A percentile compares a stretch with the other conserved stretches of the same genome.
Evolutionary conservation across 140 eudicot species (phyloP).

Genomic region (Cichorium intybus): DNA sequence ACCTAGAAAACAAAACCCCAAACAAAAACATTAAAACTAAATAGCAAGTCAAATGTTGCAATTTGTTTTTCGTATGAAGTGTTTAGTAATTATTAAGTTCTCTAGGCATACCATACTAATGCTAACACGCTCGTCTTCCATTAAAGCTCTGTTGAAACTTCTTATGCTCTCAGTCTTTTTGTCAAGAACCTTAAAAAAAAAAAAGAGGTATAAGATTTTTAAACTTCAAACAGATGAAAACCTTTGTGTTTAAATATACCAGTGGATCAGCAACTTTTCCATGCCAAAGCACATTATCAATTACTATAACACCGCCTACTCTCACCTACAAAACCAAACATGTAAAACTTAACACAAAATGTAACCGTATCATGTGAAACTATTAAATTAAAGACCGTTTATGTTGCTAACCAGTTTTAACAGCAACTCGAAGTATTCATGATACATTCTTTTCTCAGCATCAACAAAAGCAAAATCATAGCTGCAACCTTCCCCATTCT

Average conservation of each 20-base stretch:
- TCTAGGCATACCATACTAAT: slow-evolving; percentile 72
- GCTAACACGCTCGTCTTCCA: slow-evolving; percentile 78
- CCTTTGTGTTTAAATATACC: slow-evolving; percentile 35
- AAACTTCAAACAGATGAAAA: not conserved
- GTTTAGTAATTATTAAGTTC: too few species aligned
- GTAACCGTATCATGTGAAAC: not conserved
- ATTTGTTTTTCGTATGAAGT: not conserved
- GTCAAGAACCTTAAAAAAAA: slow-evolving; percentile 55
- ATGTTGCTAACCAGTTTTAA: slow-evolving; percentile 62
- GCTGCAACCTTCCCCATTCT: slow-evolving; percentile 83
- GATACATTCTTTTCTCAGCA: slow-evolving; percentile 94
- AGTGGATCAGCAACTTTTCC: slow-evolving; percentile 97
- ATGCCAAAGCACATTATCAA: slow-evolving; percentile 97
- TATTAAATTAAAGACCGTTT: not conserved
- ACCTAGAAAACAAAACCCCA: slow-evolving; percentile 45
- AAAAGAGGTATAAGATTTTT: not conserved
- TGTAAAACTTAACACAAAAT: not conserved
- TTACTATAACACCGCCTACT: slow-evolving; percentile 80
- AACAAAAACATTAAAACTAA: not conserved
- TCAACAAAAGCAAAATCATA: slow-evolving; percentile 95
- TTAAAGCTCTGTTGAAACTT: slow-evolving; percentile 58
- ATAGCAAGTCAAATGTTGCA: slow-evolving; percentile 2
- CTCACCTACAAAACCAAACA: slow-evolving; percentile 60
- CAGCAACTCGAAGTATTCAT: slow-evolving; percentile 85
- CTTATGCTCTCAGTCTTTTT: slow-evolving; percentile 68